Percentiles rank a stretch among this genome's conserved stretches.
These are phyloP conservation scores for Peniophora sp. DNA, from an alignment of 1,284 basidiomycete genomes.

Conservation along the genomic window DNA sequence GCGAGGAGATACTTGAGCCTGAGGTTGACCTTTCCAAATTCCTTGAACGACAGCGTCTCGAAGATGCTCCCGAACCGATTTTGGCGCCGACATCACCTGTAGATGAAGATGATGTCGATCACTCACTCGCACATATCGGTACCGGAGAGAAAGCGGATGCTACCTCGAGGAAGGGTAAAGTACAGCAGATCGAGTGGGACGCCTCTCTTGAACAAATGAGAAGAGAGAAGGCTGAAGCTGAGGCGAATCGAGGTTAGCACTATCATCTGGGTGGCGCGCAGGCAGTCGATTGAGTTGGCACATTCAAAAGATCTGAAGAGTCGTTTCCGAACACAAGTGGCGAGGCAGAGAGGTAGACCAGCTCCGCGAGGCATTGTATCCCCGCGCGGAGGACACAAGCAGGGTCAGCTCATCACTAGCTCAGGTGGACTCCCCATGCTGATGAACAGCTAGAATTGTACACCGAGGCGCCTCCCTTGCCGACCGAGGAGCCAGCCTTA, in stretches of 20 bases:
- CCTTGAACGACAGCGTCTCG: constrained; percentile 50
- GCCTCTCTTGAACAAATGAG: constrained; percentile 52
- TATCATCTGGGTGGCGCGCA: background rate
- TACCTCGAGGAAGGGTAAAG: constrained; percentile 49
- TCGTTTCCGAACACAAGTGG: constrained; percentile 54
- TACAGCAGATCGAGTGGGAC: constrained; percentile 61
- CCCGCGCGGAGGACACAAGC: constrained; percentile 4
- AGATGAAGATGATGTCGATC: constrained; percentile 54
- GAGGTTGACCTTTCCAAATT: constrained; percentile 67
- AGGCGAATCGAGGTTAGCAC: constrained; percentile 58
- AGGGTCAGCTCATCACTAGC: constrained; percentile 9
- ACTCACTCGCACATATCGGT: constrained; percentile 44
- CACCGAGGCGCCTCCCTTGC: constrained; percentile 52
- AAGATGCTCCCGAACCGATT: constrained; percentile 27
- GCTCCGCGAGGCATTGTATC: constrained; percentile 10
- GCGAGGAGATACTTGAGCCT: constrained; percentile 59
- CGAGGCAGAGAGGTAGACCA: constrained; percentile 35
- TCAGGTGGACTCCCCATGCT: constrained; percentile 1
- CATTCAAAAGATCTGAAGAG: constrained; percentile 52
- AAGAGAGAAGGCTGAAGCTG: constrained; percentile 61
- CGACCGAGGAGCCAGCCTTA: constrained; percentile 19
- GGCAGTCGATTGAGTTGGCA: background rate
- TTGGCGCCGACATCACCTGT: constrained; percentile 25
- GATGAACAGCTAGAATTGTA: constrained; percentile 17
- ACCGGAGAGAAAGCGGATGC: constrained; percentile 16